Base-by-base conservation (phyloP, 2,329 filamentous ascomycete species). In the Monascus ruber region DNA sequence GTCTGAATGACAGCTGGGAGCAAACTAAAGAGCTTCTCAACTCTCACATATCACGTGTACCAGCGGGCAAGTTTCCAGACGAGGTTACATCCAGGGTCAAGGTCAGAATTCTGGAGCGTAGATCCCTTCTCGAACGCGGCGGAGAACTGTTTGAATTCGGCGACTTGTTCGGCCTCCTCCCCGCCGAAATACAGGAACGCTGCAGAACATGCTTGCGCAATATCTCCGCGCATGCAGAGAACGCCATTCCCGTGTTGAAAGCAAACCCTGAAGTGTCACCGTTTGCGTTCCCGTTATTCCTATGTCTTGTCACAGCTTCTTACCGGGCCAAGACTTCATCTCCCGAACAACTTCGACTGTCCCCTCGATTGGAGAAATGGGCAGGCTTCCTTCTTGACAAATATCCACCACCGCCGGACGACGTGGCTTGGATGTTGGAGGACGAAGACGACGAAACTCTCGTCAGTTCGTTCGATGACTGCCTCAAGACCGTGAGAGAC, bases 291-390 rank as follows among this genome's bases (percentile, higher is more conserved):
- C 47, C 53, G 7, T 41, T 58, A 24, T 62, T 63, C 29, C 34
- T 65, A 17, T 59, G 57, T 29, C 52, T 64, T 27, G 40, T 63
- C 6, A 44, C 51, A 24, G 58, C 54, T 6, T 49, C 49, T 4
- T 46, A 58, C 36, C 46, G 44, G 42, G 38, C n/a, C 8, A 33
- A 28, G 35, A 31, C 40, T 5, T 10, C 31, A 2, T 39, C 46
- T 1, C 10, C 45, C 3, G 43, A 43, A 11, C 43, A 44, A 31
- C 28, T 41, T 10, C 41, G 40, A 25, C 48, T 67, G 5, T 45
- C 61, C 1, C 40, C 55, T 6, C 57, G 64, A 24, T 42, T 68
- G 5, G 50, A 41, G 24, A 47, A 44, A 37, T 68, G 65, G 65
- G 45, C 58, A 11, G 39, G 42, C 7, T 62, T 63, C 41, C 40